Conservation (phyloP, 116 monocot genomes). For the Phalaenopsis hybrid region DNA sequence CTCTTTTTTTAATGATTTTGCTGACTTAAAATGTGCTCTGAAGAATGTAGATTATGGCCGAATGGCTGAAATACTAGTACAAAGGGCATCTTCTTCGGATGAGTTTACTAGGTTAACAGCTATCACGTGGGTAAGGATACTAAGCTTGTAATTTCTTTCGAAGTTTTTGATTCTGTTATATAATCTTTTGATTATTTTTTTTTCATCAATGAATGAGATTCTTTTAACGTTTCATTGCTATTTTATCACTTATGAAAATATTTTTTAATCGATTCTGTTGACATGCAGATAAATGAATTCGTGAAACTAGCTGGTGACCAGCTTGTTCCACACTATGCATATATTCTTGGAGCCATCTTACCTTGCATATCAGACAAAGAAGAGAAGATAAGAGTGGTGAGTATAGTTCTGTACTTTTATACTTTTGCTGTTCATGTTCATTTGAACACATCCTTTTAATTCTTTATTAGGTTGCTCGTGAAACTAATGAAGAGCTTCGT, state of each 20-base stretch:
- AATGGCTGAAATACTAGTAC: slow-evolving; percentile 98
- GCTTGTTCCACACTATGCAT: slow-evolving; percentile 95
- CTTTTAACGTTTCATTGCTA: not conserved
- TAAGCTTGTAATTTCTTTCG: not conserved
- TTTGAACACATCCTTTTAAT: not conserved
- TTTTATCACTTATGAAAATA: not conserved
- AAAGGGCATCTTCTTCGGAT: slow-evolving; percentile 73
- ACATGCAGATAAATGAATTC: slow-evolving; percentile 94
- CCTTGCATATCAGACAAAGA: slow-evolving; percentile 98
- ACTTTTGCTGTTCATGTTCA: not conserved
- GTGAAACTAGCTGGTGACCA: slow-evolving; percentile 96
- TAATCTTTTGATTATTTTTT: not conserved
- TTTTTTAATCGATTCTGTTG: not conserved
- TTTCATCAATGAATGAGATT: not conserved
- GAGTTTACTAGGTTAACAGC: slow-evolving; percentile 91
- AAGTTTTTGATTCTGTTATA: not conserved
- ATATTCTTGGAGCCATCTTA: slow-evolving; percentile 90
- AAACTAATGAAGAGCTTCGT: slow-evolving; percentile 98
- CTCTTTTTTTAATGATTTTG: slow-evolving; percentile 9
- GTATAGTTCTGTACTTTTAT: not conserved
- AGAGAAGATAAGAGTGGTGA: slow-evolving; percentile 95
- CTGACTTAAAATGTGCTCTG: slow-evolving; percentile 21
- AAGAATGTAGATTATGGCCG: slow-evolving; percentile 99
- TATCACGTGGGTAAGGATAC: slow-evolving; percentile 76
- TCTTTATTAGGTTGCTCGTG: slow-evolving; percentile 66